phyloP scores from a whole-genome alignment of 495 filamentous ascomycete species.

The Pseudomonodictys pantanalensis region DNA sequence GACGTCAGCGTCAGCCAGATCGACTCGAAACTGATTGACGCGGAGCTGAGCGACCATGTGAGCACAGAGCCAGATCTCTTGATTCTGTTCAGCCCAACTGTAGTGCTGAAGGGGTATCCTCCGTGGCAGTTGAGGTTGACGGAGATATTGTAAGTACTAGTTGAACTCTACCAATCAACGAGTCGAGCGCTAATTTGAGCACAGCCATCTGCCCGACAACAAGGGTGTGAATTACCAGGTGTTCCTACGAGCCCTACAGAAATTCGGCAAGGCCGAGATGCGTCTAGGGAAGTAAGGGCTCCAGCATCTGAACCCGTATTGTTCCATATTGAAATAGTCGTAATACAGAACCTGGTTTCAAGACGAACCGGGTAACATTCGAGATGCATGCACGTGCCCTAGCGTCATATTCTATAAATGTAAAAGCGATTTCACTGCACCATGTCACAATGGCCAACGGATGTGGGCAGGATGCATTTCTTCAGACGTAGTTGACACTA shows the following conservation, averaged over 20 bases:
- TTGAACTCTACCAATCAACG: not conserved
- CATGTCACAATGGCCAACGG: too few relatives aligned
- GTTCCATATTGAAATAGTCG: too few relatives aligned
- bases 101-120: slow-evolving; percentile 86
- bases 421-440: too few relatives aligned
- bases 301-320: not conserved
- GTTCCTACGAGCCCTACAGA: slow-evolving; percentile 78
- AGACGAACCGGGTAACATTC: too few relatives aligned
- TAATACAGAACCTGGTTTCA: too few relatives aligned
- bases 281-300: slow-evolving; percentile 67
- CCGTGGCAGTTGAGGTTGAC: slow-evolving; percentile 94
- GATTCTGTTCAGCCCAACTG: slow-evolving; percentile 74
- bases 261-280: slow-evolving; percentile 84
- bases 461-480: not conserved
- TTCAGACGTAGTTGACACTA: not conserved
- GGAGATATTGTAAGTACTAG: slow-evolving; percentile 67
- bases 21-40: slow-evolving; percentile 80
- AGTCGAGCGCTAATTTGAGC: not conserved
- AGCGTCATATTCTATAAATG: too few relatives aligned
- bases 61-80: slow-evolving; percentile 86
- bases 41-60: slow-evolving; percentile 71
- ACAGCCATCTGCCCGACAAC: slow-evolving; percentile 63
- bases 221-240: slow-evolving; percentile 86
- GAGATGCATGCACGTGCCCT: too few relatives aligned
- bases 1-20: slow-evolving; percentile 79